Evolutionary conservation across 352 stramenopile genomes (phyloP).

Genomic region (Globisporangium okanoganense): DNA sequence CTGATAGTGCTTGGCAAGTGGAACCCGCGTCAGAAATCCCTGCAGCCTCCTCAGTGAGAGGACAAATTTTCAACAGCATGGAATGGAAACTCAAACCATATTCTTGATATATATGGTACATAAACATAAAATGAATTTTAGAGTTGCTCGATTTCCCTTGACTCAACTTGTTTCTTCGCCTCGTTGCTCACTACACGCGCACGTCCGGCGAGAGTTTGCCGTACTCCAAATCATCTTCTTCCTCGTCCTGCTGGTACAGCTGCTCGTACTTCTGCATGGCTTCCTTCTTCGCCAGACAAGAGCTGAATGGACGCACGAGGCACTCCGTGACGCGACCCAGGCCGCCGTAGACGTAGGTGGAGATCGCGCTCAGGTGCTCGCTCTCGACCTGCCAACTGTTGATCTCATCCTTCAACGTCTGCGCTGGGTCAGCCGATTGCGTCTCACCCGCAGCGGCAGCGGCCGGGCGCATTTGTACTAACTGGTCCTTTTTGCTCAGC

Average conservation of each 20-base stretch:
- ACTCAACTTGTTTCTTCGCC: not conserved
- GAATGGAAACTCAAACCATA: no score
- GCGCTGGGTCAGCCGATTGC: constrained; percentile 12
- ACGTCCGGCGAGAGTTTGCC: constrained; percentile 3
- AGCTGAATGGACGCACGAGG: constrained; percentile 10
- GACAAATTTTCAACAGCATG: not conserved
- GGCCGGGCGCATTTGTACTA: not conserved
- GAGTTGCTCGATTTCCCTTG: not conserved
- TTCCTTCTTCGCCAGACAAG: constrained; percentile 11
- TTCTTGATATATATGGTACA: constrained; percentile 5
- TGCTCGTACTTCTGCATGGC: constrained; percentile 17
- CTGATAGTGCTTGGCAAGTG: constrained; percentile 50
- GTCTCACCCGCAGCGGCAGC: constrained; percentile 27
- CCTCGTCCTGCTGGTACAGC: constrained; percentile 16
- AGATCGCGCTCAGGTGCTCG: constrained; percentile 4
- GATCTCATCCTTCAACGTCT: constrained; percentile 46
- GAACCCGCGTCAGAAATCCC: constrained; percentile 11
- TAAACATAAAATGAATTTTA: not conserved
- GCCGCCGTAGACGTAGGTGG: not conserved
- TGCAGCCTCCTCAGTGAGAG: constrained; percentile 1
- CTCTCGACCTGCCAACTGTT: constrained; percentile 31
- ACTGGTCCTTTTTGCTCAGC: constrained; percentile 22
- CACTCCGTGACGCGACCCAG: constrained; percentile 1
- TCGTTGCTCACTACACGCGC: not conserved
- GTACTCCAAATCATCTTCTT: constrained; percentile 12